These are phyloP conservation scores for Tolypocladium cylindrosporum DNA, from an alignment of 2,329 filamentous ascomycete species.

Conservation along the genomic window DNA sequence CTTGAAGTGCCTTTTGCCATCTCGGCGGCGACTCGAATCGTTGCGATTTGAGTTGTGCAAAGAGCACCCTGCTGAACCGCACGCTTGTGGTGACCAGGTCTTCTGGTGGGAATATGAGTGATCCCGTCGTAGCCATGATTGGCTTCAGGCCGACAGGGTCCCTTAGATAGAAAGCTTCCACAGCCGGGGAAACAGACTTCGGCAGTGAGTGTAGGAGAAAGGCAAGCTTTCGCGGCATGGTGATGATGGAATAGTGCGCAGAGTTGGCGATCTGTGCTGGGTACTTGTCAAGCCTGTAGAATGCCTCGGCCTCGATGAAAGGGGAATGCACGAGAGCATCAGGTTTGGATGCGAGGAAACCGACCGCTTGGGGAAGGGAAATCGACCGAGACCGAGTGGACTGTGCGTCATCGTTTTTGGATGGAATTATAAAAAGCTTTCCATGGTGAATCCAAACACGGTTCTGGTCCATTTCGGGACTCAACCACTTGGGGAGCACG, in stretches of 20 bases:
- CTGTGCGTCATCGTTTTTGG: conserved; percentile 21
- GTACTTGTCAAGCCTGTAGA: conserved; percentile 79
- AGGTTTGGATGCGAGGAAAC: conserved; percentile 45
- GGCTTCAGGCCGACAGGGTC: conserved; percentile 68
- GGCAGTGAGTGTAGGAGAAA: conserved; percentile 68
- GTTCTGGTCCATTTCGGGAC: conserved; percentile 79
- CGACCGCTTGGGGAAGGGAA: conserved; percentile 53
- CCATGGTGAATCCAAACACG: conserved; percentile 82
- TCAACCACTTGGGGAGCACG: conserved; percentile 79
- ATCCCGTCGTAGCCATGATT: conserved; percentile 44
- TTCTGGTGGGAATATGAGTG: conserved; percentile 58
- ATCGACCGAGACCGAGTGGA: conserved; percentile 32
- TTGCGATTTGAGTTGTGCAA: conserved; percentile 83
- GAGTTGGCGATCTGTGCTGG: conserved; percentile 64
- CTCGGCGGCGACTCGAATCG: conserved; percentile 57
- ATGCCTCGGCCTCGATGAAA: conserved; percentile 77
- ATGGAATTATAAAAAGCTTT: conserved; percentile 63
- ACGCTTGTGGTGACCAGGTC: conserved; percentile 75
- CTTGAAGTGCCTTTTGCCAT: conserved; percentile 29
- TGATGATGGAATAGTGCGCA: conserved; percentile 64
- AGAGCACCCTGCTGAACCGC: conserved; percentile 80
- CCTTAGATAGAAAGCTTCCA: conserved; percentile 87
- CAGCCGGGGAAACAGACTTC: conserved; percentile 67
- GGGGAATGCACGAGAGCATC: conserved; percentile 58
- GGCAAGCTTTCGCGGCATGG: conserved; percentile 72